Evolutionary conservation across 805 yeast genomes (phyloP), one percentile per base, ranked within the genome.

Genomic region (Komagataella pseudopastoris): DNA sequence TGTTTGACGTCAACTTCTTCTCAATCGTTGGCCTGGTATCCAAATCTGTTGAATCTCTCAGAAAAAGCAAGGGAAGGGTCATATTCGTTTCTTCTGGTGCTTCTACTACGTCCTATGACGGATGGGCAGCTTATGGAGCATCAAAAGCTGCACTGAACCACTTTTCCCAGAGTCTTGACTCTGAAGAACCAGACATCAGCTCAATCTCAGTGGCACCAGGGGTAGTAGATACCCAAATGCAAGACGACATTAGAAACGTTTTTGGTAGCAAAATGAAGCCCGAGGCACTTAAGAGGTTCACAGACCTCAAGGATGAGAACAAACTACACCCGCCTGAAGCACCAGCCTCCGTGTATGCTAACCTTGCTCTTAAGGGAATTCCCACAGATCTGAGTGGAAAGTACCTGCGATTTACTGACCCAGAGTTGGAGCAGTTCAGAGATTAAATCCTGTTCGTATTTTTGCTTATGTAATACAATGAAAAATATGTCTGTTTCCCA

Each of bases 21-120:
- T 77, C 95, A 4, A 75, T 83, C 3, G 84, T 88, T 4, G 73
- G 74, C 2, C 69, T 88, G 56, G 77, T 83, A 8, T 64, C 69
- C 50, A 59, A 66, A 43, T 67, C 85, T 0, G 63, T 86, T 48
- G 89, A 91, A 0, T 68, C 75, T 44, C 68, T 91, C 56, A 68
- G 66, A 18, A 66, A 76, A 44, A 55, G 79, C 3, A 67, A 74
- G 12, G 96, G 96, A 0, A 75, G 71, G 46, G 72, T 85, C 44
- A 71, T 91, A n/a, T 79, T 84, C 52, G 96, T 90, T 0, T 85
- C 95, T 17, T 87, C 96, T 1, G 97, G 96, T 5, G 97, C 98
- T 0, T 76, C 95, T 17, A 73, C 75, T 1, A 76, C 72, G 51
- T 69, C 81, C 17, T 75, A 71, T 56, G 76, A 72, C 55, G 93